These are phyloP conservation scores for Gynostemma pentaphyllum DNA, from an alignment of 306 rosid species.

Conservation along the genomic window DNA sequence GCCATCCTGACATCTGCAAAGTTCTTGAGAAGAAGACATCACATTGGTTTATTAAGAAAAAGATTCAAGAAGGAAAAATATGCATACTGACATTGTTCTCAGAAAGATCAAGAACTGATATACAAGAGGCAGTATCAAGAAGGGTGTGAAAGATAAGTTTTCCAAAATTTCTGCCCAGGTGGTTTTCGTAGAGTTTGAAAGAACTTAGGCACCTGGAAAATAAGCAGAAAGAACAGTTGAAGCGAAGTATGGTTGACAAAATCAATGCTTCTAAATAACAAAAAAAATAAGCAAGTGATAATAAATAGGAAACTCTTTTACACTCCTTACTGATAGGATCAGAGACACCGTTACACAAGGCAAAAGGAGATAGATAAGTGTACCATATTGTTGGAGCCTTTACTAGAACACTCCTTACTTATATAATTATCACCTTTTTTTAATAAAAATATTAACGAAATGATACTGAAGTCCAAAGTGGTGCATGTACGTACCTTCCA, in stretches of 20 bases:
- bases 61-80: slow-evolving; percentile 7
- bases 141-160: slow-evolving; percentile 42
- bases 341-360: neutral
- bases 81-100: slow-evolving; percentile 55
- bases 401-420: neutral
- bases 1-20: slow-evolving; percentile 81
- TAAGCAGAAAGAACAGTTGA: slow-evolving; percentile 8
- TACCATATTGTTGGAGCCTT: neutral
- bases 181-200: slow-evolving; percentile 45
- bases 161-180: slow-evolving; percentile 47
- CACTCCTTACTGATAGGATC: neutral
- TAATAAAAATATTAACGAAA: neutral
- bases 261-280: neutral
- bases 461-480: neutral
- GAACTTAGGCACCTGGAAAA: slow-evolving; percentile 57
- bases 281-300: neutral
- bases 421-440: neutral
- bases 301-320: neutral
- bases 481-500: slow-evolving; percentile 58
- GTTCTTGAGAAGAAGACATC: slow-evolving; percentile 14
- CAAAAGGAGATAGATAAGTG: neutral
- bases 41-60: slow-evolving; percentile 15
- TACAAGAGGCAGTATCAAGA: slow-evolving; percentile 51
- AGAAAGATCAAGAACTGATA: slow-evolving; percentile 76
- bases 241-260: neutral